phyloP scores from a whole-genome alignment of 2,329 filamentous ascomycete species.

The Scytalidium lignicola region DNA sequence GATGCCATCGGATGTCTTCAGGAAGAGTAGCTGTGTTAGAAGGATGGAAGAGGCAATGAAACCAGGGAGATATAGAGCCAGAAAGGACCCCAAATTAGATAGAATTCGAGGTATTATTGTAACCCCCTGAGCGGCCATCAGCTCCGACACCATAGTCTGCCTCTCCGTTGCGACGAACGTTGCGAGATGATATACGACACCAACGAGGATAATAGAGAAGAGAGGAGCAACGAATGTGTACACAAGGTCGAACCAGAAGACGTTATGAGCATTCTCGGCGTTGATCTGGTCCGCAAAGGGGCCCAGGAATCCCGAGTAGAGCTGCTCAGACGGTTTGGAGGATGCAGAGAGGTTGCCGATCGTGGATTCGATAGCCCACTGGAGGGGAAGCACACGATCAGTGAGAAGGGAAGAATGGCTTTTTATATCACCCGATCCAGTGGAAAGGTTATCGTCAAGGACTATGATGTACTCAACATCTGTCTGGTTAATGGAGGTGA shows the following conservation, averaged over 20 bases:
- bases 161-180: conserved; percentile 20
- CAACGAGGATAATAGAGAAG: conserved; percentile 22
- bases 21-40: conserved; percentile 19
- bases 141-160: conserved; percentile 18
- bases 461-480: conserved; percentile 19
- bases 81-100: conserved; percentile 20
- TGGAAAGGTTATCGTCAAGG: conserved; percentile 9
- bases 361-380: conserved; percentile 18
- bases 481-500: conserved; percentile 18
- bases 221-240: conserved; percentile 14
- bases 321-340: conserved; percentile 14
- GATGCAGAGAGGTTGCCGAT: conserved; percentile 13
- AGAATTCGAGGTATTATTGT: conserved; percentile 17
- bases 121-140: conserved; percentile 22
- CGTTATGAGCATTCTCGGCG: too few species aligned
- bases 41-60: conserved; percentile 18
- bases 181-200: conserved; percentile 21
- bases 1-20: conserved; percentile 18
- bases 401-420: conserved; percentile 8
- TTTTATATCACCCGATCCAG: conserved; percentile 4
- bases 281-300: not conserved
- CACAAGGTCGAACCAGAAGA: conserved; percentile 14
- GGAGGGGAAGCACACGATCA: conserved; percentile 14
- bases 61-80: conserved; percentile 18
- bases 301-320: conserved; percentile 14